These are phyloP conservation scores for Zalaria sp. DNA, from an alignment of 2,329 filamentous ascomycete genomes.

Conservation along the genomic window DNA sequence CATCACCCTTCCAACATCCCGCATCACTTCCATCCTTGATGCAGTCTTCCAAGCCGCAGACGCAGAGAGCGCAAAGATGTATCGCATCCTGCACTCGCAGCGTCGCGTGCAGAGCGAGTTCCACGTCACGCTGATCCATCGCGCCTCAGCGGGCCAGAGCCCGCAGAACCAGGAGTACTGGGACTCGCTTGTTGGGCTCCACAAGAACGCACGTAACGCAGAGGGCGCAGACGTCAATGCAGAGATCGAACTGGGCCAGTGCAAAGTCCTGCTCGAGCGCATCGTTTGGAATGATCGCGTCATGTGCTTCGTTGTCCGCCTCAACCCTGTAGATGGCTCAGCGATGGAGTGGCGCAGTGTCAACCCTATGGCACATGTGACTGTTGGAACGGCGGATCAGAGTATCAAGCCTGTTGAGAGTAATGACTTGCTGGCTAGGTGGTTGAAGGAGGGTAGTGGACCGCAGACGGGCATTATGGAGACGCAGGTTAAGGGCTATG, in stretches of 20 bases:
- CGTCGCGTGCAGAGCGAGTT: conserved; percentile 73
- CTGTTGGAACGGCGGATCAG: conserved; percentile 64
- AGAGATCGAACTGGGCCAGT: conserved; percentile 46
- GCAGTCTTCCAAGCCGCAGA: conserved; percentile 49
- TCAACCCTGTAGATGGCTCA: conserved; percentile 30
- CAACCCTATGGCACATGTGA: conserved; percentile 76
- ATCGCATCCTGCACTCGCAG: conserved; percentile 56
- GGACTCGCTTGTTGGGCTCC: conserved; percentile 54
- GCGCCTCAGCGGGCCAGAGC: conserved; percentile 44
- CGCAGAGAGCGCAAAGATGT: conserved; percentile 50
- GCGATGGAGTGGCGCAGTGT: conserved; percentile 41
- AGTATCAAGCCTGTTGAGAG: conserved; percentile 86
- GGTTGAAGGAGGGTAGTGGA: conserved; percentile 49
- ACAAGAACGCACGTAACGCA: conserved; percentile 24
- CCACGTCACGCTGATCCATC: conserved; percentile 89
- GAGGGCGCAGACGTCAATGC: conserved; percentile 22
- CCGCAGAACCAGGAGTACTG: conserved; percentile 57
- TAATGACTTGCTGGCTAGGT: conserved; percentile 66
- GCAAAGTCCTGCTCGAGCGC: conserved; percentile 47
- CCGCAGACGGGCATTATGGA: conserved; percentile 40
- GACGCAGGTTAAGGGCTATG: conserved; percentile 36
- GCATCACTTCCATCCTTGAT: conserved; percentile 48
- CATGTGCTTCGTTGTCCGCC: conserved; percentile 80
- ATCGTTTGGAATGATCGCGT: conserved; percentile 74
- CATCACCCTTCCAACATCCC: conserved; percentile 37